Evolutionary conservation across 1,284 basidiomycete species (phyloP).

Genomic region (Sanguinoderma infundibulare): DNA sequence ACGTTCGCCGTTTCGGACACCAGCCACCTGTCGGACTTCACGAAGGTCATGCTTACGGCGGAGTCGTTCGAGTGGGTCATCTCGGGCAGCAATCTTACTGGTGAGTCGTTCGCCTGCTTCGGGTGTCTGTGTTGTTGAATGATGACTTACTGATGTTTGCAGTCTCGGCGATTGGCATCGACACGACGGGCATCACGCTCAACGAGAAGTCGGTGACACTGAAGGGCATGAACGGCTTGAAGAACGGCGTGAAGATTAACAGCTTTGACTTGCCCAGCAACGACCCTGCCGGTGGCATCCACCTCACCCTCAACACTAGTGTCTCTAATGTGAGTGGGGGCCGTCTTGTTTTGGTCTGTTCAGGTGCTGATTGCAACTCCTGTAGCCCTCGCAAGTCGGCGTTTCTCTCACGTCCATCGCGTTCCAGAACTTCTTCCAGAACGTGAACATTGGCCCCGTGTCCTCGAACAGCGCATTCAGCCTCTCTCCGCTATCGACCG

Average conservation of each 20-base stretch:
- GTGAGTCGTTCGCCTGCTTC: conserved; percentile 1
- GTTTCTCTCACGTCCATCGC: conserved; percentile 67
- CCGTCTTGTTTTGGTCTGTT: neutral
- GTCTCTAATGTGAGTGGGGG: conserved; percentile 57
- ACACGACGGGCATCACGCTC: conserved; percentile 59
- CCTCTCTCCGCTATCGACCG: conserved; percentile 59
- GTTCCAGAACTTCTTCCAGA: conserved; percentile 62
- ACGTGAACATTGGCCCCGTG: conserved; percentile 64
- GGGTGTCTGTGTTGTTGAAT: neutral
- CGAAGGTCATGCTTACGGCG: conserved; percentile 65
- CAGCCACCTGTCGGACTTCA: conserved; percentile 67
- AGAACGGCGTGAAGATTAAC: conserved; percentile 66
- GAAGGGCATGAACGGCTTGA: conserved; percentile 75
- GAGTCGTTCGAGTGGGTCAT: conserved; percentile 80
- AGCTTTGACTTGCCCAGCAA: conserved; percentile 77
- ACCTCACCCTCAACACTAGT: conserved; percentile 66
- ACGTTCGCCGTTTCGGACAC: conserved; percentile 67
- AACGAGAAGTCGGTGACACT: conserved; percentile 66
- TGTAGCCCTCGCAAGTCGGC: conserved; percentile 78
- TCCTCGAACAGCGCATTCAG: conserved; percentile 54
- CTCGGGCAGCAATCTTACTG: conserved; percentile 66
- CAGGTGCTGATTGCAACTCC: neutral
- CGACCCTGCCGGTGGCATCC: conserved; percentile 78
- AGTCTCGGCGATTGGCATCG: conserved; percentile 62
- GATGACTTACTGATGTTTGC: neutral